Evolutionary conservation across 768 basidiomycete species (phyloP), one percentile per base, ranked within the genome.

Genomic region (Holtermannia corniformis): DNA sequence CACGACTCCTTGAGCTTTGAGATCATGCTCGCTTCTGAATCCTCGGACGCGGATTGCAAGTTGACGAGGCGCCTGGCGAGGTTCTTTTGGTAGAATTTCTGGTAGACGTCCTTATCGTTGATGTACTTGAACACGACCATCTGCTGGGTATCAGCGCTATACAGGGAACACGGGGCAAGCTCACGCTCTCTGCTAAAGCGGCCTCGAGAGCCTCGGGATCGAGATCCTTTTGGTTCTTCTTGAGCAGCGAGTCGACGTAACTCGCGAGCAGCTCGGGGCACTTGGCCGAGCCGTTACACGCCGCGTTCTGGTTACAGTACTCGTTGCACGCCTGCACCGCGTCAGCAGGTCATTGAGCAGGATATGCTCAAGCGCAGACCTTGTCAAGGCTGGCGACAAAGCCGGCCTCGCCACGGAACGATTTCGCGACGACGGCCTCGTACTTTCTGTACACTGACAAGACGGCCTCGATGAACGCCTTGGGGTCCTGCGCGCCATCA

Each of bases 51-150:
- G 11, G 90, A 96, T 2, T 86, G 82, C 12, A 82, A 82, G 60
- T 87, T 83, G 61, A 99, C 89, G 22, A 99, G 82, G 56, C 93
- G 89, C 69, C 87, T 87, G 28, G 87, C 87, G 21, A 97, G 75
- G 72, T 88, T 92, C 58, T 88, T 93, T 14, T 85, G 86, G 75
- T 99, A 97, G 78, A 93, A 97, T 16, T 86, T 86, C 68, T 93
- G 91, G 82, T 96, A 99, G 12, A 97, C 88, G 60, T 99, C 93
- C 76, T 95, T 95, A 78, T 97, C 92, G 70, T 92, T 89, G 63
- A 96, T 85, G 74, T 95, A 97, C 71, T 91, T 91, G 85, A 99
- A 95, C 46, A 97, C 76, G 13, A 87, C 79, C 91, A 96, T 95
- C 93, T 97, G 66, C 1, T 57, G 32, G 47, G 37, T 44, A 0